phyloP scores from a whole-genome alignment of 345 rosid species.

The Citrus cavaleriei region DNA sequence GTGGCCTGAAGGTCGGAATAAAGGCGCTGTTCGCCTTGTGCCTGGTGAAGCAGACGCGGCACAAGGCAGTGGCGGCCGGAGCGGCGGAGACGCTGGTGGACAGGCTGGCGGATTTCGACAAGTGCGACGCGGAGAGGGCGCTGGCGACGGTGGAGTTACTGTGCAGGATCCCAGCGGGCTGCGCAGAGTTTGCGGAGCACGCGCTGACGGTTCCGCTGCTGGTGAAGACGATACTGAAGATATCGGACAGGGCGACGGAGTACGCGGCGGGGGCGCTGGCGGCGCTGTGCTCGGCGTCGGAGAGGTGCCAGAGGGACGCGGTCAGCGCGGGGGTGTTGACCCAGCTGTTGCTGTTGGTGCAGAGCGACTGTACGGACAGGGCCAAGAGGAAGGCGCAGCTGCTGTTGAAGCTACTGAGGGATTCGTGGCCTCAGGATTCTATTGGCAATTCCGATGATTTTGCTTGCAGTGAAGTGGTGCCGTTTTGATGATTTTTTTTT shows the following conservation, averaged over 20 bases:
- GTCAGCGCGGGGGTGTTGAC: conserved; percentile 82
- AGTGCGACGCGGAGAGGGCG: conserved; percentile 82
- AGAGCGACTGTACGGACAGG: conserved; percentile 92
- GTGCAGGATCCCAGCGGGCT: conserved; percentile 71
- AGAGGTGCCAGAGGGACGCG: conserved; percentile 67
- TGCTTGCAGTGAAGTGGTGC: conserved; percentile 63
- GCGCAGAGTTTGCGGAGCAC: conserved; percentile 61
- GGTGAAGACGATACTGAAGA: conserved; percentile 66
- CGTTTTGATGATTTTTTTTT: conserved; percentile 42
- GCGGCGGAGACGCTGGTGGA: conserved; percentile 63
- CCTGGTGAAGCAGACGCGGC: conserved; percentile 72
- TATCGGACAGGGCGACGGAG: conserved; percentile 92
- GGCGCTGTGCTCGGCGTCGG: conserved; percentile 72
- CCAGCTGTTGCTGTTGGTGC: conserved; percentile 79
- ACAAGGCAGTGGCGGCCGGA: conserved; percentile 76
- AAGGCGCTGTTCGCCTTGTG: conserved; percentile 83
- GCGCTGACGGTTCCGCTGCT: conserved; percentile 75
- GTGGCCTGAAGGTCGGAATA: conserved; percentile 68
- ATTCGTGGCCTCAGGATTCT: conserved; percentile 76
- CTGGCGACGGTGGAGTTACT: conserved; percentile 84
- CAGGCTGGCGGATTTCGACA: conserved; percentile 70
- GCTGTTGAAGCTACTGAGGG: conserved; percentile 75
- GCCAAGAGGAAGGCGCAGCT: conserved; percentile 96
- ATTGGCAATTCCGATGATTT: conserved; percentile 60
- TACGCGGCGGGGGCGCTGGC: conserved; percentile 86